A percentile compares a stretch with the other conserved stretches of the same genome.
Evolutionary conservation across 331 rosid genomes (phyloP).

Genomic region (Erythrophleum ivorense): DNA sequence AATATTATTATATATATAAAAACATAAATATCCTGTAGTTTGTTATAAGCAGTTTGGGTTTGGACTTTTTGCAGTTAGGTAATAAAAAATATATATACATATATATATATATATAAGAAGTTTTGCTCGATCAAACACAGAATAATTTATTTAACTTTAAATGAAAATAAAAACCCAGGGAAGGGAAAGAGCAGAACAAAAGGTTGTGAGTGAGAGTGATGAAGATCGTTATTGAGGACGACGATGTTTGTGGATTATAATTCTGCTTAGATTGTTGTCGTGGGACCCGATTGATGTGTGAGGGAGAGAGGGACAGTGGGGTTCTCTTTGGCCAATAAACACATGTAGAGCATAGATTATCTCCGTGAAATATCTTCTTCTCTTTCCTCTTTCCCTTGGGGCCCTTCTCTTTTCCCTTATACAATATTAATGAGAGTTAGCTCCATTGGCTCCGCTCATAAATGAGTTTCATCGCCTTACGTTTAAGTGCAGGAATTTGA

Average conservation of each 20-base stretch:
- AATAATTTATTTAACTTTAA: conserved; percentile 19
- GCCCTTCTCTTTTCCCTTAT: too few species aligned
- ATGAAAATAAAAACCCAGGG: conserved; percentile 37
- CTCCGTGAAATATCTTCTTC: background rate
- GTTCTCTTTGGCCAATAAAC: background rate
- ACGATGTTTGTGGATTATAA: background rate
- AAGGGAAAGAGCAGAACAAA: conserved; percentile 2
- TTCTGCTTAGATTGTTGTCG: background rate
- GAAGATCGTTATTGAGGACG: background rate
- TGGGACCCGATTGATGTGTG: background rate
- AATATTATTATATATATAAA: background rate
- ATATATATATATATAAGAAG: too few species aligned
- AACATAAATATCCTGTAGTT: background rate
- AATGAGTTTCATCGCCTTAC: too few species aligned
- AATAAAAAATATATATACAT: background rate
- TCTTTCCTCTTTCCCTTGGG: too few species aligned
- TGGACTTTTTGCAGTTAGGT: background rate
- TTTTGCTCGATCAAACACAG: conserved; percentile 21
- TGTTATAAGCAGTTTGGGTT: background rate
- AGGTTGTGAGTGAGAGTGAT: background rate
- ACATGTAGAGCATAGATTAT: background rate
- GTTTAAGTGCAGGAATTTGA: too few species aligned
- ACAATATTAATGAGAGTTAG: too few species aligned
- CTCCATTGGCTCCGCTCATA: too few species aligned
- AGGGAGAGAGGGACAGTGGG: background rate